Evolutionary conservation across 2,329 filamentous ascomycete species (phyloP), one percentile per base, ranked within the genome.

Genomic region (Corinectria fuckeliana): DNA sequence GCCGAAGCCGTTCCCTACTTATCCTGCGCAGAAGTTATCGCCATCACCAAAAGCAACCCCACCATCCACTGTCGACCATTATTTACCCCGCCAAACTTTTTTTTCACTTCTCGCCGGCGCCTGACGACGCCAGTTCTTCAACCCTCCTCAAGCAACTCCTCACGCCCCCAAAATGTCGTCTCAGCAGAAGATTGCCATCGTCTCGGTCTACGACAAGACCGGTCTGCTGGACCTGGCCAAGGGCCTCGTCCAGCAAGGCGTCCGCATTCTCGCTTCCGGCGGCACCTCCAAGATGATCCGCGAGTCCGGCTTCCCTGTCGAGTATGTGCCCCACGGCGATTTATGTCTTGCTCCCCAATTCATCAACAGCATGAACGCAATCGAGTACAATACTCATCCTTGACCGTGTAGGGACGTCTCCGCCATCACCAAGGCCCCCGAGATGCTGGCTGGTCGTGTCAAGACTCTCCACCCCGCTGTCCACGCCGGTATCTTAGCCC

Each of bases 181-280:
- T 25, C 71, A 77, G 61, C 85, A 86, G 75, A 82, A 85, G 74
- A 85, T 85, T 83, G 95, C 95, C 68, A 98, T 99, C 75, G 85
- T 99, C 76, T 98, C 94, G 67, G 95, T 98, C 82, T 98, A 95
- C 77, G 92, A 99, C 85, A 99, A 99, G 88, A 98, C 94, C 56
- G 95, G 93, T 61, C 86, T 97, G 68, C 82, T 97, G 68, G 93
- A 97, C 79, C 85, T 97, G 70, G 92, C 93, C 72, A 96, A 96
- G 80, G 93, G 93, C 70, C 87, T 97, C 50, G 86, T 91, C 74
- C 87, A 94, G 83, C 87, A 96, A 74, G 90, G 95, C 87, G 91
- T 97, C 69, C 91, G 93, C 69, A 89, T 99, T 67, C 85, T 99
- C 58, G 95, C 95, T 54, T 98, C 94, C 58, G 95, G 95, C 60